Percentiles rank a stretch among this genome's conserved stretches.
Conservation (phyloP, 768 basidiomycete genomes). For the Hypholoma sublateritium region DNA sequence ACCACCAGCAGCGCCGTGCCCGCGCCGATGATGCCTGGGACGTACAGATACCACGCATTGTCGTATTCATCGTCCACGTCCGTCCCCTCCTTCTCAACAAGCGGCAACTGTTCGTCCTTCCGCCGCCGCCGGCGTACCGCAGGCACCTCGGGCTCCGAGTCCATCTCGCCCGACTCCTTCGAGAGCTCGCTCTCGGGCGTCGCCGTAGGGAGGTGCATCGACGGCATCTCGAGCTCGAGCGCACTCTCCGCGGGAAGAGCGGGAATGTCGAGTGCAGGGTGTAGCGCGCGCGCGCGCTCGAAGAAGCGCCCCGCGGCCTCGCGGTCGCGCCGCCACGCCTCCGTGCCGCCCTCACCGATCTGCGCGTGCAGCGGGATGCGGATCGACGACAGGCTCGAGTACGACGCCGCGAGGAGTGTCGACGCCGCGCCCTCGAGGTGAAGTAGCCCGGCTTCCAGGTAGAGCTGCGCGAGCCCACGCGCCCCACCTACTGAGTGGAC, state of each 20-base stretch:
- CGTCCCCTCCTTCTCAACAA: constrained; percentile 41
- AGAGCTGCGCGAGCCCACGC: constrained; percentile 70
- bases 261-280: constrained; percentile 69
- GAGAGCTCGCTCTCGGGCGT: constrained; percentile 35
- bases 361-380: constrained; percentile 59
- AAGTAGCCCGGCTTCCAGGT: constrained; percentile 75
- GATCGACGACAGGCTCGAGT: constrained; percentile 76
- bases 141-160: constrained; percentile 37
- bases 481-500: constrained; percentile 65
- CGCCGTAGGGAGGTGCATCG: constrained; percentile 48
- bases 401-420: constrained; percentile 68
- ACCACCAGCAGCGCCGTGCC: constrained; percentile 82
- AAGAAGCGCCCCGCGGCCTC: constrained; percentile 72
- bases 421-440: constrained; percentile 81
- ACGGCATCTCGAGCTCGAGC: constrained; percentile 69
- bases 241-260: constrained; percentile 52
- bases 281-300: constrained; percentile 61
- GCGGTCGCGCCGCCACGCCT: constrained; percentile 75
- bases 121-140: constrained; percentile 50
- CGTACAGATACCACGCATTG: constrained; percentile 75
- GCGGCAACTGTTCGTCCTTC: constrained; percentile 51
- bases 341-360: constrained; percentile 56
- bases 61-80: constrained; percentile 58
- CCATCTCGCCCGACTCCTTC: constrained; percentile 32
- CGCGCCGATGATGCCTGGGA: constrained; percentile 79